Evolutionary conservation across 2,329 filamentous ascomycete species (phyloP).

Genomic region (Rhynchosporium secalis): DNA sequence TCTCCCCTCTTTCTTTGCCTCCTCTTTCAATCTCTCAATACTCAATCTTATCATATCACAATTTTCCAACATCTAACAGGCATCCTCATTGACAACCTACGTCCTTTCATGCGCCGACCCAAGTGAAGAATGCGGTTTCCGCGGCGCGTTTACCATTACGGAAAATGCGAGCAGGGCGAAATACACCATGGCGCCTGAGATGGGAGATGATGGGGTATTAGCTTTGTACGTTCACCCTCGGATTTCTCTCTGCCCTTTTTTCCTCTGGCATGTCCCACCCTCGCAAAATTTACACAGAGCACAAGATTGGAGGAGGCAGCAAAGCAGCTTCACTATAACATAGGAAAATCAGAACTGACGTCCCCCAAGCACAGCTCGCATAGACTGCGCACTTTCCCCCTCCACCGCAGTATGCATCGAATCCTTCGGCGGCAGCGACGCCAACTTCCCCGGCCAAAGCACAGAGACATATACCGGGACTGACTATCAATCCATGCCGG

Average conservation of each 20-base stretch:
- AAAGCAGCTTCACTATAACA: too few relatives aligned
- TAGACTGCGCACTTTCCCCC: slow-evolving; percentile 29
- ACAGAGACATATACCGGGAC: slow-evolving; percentile 26
- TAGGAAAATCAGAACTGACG: background rate
- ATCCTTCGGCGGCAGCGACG: slow-evolving; percentile 26
- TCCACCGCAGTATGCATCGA: slow-evolving; percentile 30
- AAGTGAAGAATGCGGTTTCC: slow-evolving; percentile 20
- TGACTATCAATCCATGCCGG: slow-evolving; percentile 25
- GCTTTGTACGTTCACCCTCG: slow-evolving; percentile 19
- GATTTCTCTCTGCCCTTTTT: background rate
- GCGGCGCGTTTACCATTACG: slow-evolving; percentile 21
- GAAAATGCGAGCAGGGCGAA: slow-evolving; percentile 26
- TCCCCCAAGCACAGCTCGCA: slow-evolving; percentile 22
- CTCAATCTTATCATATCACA: too few relatives aligned
- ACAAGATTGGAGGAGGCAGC: background rate
- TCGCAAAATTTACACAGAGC: background rate
- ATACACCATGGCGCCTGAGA: slow-evolving; percentile 24
- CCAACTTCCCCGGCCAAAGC: slow-evolving; percentile 27
- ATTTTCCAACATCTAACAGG: slow-evolving; percentile 13
- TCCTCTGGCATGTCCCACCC: background rate
- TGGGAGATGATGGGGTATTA: slow-evolving; percentile 15
- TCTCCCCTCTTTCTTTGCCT: background rate
- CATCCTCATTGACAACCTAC: slow-evolving; percentile 31
- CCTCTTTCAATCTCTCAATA: background rate
- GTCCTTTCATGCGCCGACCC: slow-evolving; percentile 24